These are phyloP conservation scores for Cladosporium sp. DNA, from an alignment of 2,329 filamentous ascomycete genomes.

Conservation along the genomic window DNA sequence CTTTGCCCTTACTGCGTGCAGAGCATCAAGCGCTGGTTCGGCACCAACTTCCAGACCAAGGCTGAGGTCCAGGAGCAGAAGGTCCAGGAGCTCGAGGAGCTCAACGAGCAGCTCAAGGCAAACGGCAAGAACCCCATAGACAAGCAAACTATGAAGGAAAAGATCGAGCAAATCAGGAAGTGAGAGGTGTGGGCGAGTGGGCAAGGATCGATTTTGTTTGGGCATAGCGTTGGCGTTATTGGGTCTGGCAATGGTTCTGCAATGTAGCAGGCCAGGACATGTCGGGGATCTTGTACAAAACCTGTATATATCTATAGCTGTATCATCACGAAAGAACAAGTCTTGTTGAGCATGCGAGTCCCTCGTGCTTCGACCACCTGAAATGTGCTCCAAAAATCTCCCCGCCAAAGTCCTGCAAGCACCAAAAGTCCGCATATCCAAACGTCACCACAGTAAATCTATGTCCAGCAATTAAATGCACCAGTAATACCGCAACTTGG, in stretches of 20 bases:
- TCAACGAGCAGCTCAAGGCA: constrained; percentile 23
- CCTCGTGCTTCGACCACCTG: constrained; percentile 8
- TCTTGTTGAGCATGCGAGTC: constrained; percentile 4
- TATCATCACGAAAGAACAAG: not conserved
- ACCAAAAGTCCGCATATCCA: constrained; percentile 8
- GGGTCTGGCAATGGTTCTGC: constrained; percentile 4
- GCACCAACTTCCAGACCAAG: constrained; percentile 31
- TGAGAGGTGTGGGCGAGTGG: constrained; percentile 14
- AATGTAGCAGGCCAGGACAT: not conserved
- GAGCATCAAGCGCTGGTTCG: constrained; percentile 46
- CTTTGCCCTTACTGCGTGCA: constrained; percentile 82
- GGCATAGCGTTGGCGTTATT: constrained; percentile 12
- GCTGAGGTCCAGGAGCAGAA: constrained; percentile 21
- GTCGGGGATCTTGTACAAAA: constrained; percentile 5
- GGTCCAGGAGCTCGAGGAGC: constrained; percentile 20
- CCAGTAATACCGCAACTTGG: not conserved
- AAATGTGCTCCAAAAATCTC: constrained; percentile 1
- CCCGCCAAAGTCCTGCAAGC: not conserved
- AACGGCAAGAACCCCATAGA: constrained; percentile 21
- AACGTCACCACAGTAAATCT: constrained; percentile 10
- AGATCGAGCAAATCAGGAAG: constrained; percentile 21
- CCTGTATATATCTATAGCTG: constrained; percentile 6
- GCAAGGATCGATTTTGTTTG: constrained; percentile 9
- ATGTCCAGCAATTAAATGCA: not conserved
- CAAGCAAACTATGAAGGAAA: constrained; percentile 17